Base-by-base conservation (phyloP, 768 basidiomycete genomes). In the Boletus subcaerulescens region DNA sequence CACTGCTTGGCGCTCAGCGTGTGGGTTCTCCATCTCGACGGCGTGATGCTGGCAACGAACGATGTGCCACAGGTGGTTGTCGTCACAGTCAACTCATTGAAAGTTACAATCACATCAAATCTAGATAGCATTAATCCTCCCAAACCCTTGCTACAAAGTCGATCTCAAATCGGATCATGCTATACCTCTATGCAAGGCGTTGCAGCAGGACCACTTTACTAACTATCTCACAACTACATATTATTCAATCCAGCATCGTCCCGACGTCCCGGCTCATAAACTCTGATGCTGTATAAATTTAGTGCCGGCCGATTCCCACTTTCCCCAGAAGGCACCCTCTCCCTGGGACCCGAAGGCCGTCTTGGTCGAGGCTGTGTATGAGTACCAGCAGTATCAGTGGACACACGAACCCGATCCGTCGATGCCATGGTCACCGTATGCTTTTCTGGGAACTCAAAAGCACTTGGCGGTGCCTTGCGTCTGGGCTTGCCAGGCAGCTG, bases 1-100 rank as follows among this genome's bases (percentile, higher is more conserved):
- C 44, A 94, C 86, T 32, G 91, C 92, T 68, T 98, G 94, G 41
- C 90, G 80, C 71, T 95, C 93, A 48, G 91, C 91, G 62, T 98
- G 93, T 20, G 94, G 94, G 70, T 96, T 96, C 73, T 97, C 93
- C 94, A 97, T 96, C 51, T 50, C 47, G 53, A 48, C 24, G 29
- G 47, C 17, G 53, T 57, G 52, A 42, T 52, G 56, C 26, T 42
- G 53, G 54, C 39, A 45, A 39, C 15, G 14, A 18, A 31, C 35
- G 13, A 52, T 14, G 26, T 45, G 18, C 13, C 22, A 11, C 18
- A 33, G 36, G 17, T 41, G 12, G 26, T 45, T n/a, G 26, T 31
- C 15, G 45, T 38, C 26, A 22, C 45, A 33, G 10, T 33, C 10
- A 33, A 33, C 32, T 33, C 32, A 33, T n/a, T n/a, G n/a, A 24